phyloP scores from a whole-genome alignment of 2,329 filamentous ascomycete species.

The Fusarium nodosum region DNA sequence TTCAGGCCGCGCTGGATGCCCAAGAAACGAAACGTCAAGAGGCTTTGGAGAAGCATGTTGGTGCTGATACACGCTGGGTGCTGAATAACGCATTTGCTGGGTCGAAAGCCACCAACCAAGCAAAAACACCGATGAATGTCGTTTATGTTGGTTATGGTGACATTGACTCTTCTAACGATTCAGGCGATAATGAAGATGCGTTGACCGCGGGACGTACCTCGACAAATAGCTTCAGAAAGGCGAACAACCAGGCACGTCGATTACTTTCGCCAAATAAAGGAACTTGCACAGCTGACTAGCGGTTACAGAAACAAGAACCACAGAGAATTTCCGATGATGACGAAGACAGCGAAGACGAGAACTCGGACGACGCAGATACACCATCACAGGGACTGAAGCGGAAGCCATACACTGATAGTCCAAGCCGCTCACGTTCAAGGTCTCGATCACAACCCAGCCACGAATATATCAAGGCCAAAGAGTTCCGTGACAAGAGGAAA shows the following conservation, averaged over 20 bases:
- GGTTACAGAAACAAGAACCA: slow-evolving; percentile 36
- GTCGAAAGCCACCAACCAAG: slow-evolving; percentile 46
- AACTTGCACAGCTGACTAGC: slow-evolving; percentile 20
- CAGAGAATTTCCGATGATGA: slow-evolving; percentile 37
- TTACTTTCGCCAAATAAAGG: not conserved
- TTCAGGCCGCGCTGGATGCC: slow-evolving; percentile 73
- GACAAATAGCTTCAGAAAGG: slow-evolving; percentile 51
- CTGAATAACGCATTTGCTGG: slow-evolving; percentile 64
- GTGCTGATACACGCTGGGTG: slow-evolving; percentile 82
- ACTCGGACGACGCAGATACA: slow-evolving; percentile 47
- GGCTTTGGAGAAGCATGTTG: slow-evolving; percentile 72
- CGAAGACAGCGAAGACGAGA: slow-evolving; percentile 49
- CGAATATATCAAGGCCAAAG: slow-evolving; percentile 56
- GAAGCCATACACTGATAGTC: slow-evolving; percentile 46
- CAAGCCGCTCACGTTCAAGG: slow-evolving; percentile 53
- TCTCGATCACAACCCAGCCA: slow-evolving; percentile 49
- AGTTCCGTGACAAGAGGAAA: slow-evolving; percentile 70
- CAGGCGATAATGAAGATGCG: slow-evolving; percentile 54
- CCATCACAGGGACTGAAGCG: slow-evolving; percentile 48
- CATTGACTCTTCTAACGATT: slow-evolving; percentile 60
- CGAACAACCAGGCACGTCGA: slow-evolving; percentile 49
- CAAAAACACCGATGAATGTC: slow-evolving; percentile 64
- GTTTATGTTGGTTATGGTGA: slow-evolving; percentile 70
- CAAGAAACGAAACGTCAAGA: slow-evolving; percentile 76
- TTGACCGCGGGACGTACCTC: slow-evolving; percentile 55